Evolutionary conservation across 2,329 filamentous ascomycete genomes (phyloP).

Genomic region (Fusarium pininemorale): DNA sequence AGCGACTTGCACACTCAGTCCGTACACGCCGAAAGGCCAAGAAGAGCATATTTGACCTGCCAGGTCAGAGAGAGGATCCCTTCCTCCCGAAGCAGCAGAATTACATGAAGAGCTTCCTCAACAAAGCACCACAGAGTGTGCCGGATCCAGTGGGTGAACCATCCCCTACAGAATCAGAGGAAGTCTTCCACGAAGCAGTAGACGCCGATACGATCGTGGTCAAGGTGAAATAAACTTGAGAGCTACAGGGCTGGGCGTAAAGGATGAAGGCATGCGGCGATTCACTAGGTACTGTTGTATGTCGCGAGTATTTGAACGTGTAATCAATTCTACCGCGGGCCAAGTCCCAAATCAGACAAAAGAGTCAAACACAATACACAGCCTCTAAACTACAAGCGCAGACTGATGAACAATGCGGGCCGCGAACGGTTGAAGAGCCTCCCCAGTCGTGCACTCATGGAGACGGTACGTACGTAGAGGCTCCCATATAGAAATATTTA

Average conservation of each 20-base stretch:
- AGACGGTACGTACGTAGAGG: conserved; percentile 19
- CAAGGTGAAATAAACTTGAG: conserved; percentile 10
- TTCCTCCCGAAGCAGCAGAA: conserved; percentile 56
- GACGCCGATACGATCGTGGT: conserved; percentile 36
- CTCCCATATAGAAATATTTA: conserved; percentile 11
- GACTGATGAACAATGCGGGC: conserved; percentile 41
- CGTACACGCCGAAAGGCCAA: conserved; percentile 69
- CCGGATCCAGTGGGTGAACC: not conserved
- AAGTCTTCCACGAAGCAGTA: not conserved
- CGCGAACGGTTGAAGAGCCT: conserved; percentile 32
- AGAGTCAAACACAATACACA: conserved; percentile 46
- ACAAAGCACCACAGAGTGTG: conserved; percentile 37
- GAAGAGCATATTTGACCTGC: conserved; percentile 60
- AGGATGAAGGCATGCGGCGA: not conserved
- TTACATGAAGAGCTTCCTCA: conserved; percentile 60
- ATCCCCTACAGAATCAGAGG: not conserved
- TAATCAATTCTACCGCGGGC: conserved; percentile 41
- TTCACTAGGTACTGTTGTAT: conserved; percentile 11
- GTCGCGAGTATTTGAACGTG: conserved; percentile 29
- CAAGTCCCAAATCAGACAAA: conserved; percentile 37
- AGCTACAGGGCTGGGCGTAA: not conserved
- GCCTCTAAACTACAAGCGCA: conserved; percentile 48
- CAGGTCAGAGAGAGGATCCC: conserved; percentile 48
- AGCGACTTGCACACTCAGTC: conserved; percentile 76
- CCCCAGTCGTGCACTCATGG: conserved; percentile 30